These are phyloP conservation scores for Wallacemonas sp. DNA, from an alignment of 208 protist species.

Conservation along the genomic window DNA sequence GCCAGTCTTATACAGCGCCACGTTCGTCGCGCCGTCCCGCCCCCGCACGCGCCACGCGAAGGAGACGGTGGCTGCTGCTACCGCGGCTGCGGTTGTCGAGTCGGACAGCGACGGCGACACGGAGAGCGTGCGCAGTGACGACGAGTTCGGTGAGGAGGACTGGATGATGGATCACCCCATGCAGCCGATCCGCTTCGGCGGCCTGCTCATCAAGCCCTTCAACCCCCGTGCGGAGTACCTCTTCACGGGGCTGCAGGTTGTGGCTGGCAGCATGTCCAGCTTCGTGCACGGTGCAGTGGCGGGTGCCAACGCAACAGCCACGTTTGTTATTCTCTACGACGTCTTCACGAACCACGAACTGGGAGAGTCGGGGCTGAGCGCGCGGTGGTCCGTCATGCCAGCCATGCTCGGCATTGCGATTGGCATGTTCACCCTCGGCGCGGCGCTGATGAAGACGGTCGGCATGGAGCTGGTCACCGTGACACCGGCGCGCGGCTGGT, in stretches of 20 bases:
- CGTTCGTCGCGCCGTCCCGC: constrained; percentile 2
- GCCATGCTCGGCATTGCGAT: constrained; percentile 86
- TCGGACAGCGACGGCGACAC: not conserved
- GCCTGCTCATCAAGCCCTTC: constrained; percentile 77
- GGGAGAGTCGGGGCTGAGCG: constrained; percentile 41
- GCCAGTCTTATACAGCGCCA: constrained; percentile 6
- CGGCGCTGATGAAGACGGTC: constrained; percentile 83
- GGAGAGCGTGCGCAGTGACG: constrained; percentile 25
- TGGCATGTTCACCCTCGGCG: constrained; percentile 77
- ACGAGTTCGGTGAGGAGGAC: constrained; percentile 74
- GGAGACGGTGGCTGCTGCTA: not conserved
- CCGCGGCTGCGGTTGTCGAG: not conserved
- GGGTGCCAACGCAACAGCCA: constrained; percentile 80
- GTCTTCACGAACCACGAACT: constrained; percentile 72
- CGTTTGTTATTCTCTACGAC: constrained; percentile 83
- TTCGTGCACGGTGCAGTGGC: constrained; percentile 87
- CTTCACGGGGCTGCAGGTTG: constrained; percentile 83
- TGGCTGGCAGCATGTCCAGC: constrained; percentile 84
- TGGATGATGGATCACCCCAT: constrained; percentile 79
- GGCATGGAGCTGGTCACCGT: constrained; percentile 83
- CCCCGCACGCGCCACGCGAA: not conserved
- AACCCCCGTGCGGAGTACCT: constrained; percentile 85
- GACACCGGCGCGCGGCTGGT: constrained; percentile 82
- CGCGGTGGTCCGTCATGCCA: constrained; percentile 68
- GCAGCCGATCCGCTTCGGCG: constrained; percentile 72